phyloP scores from a whole-genome alignment of 2,329 filamentous ascomycete genomes.

The Didymella pomorum region DNA sequence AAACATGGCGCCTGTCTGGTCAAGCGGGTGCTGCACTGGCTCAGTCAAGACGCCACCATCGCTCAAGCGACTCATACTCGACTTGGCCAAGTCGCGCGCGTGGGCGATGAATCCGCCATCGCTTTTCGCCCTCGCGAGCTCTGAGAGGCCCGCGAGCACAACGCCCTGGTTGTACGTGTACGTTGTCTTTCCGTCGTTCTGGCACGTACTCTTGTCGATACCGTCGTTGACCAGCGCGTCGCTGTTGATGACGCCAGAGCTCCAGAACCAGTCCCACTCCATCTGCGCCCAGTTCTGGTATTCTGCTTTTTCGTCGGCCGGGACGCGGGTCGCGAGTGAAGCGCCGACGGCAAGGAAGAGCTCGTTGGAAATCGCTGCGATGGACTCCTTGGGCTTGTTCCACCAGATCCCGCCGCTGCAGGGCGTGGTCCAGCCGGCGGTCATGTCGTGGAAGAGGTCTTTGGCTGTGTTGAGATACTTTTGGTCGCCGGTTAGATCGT shows the following conservation, averaged over 20 bases:
- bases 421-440: conserved; percentile 57
- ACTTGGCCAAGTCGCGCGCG: conserved; percentile 41
- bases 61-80: conserved; percentile 36
- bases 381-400: conserved; percentile 62
- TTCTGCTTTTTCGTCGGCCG: conserved; percentile 44
- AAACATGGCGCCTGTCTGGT: conserved; percentile 46
- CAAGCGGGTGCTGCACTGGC: conserved; percentile 29
- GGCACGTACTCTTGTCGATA: conserved; percentile 56
- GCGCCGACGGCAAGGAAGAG: conserved; percentile 64
- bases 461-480: conserved; percentile 64
- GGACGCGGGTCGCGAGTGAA: conserved; percentile 61
- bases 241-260: conserved; percentile 60
- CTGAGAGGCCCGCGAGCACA: conserved; percentile 63
- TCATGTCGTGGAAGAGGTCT: conserved; percentile 65
- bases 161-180: conserved; percentile 69
- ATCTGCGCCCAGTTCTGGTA: conserved; percentile 61
- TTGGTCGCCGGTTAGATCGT: conserved; percentile 61
- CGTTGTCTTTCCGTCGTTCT: conserved; percentile 61
- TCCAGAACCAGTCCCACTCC: conserved; percentile 63
- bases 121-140: conserved; percentile 58
- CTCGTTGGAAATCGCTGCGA: conserved; percentile 67
- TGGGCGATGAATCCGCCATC: conserved; percentile 35
- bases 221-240: conserved; percentile 64
- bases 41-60: conserved; percentile 48
- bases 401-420: conserved; percentile 65